Percentiles rank a stretch among this genome's conserved stretches.
Evolutionary conservation across 2,329 filamentous ascomycete genomes (phyloP).

Genomic region (Neonectria coccinea): DNA sequence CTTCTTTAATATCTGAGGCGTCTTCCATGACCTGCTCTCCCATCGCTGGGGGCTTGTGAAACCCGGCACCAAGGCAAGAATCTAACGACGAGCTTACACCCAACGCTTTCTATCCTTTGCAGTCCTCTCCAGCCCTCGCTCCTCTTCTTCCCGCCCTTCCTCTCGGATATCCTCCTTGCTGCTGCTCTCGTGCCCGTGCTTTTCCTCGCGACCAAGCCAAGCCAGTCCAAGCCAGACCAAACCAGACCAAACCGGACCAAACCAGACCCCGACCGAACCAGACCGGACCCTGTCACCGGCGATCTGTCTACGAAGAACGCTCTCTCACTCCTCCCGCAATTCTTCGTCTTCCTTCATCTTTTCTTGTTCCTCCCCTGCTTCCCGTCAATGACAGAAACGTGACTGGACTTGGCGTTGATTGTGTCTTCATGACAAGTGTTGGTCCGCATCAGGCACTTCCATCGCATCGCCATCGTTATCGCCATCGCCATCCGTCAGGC

Average conservation of each 20-base stretch:
- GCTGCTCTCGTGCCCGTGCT: constrained; percentile 15
- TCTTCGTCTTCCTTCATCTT: neutral
- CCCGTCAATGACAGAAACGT: constrained; percentile 6
- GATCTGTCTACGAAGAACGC: constrained; percentile 7
- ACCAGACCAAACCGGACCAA: constrained; percentile 1
- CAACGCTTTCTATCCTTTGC: constrained; percentile 9
- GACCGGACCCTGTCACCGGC: constrained; percentile 22
- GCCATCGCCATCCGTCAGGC: neutral
- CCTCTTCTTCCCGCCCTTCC: neutral
- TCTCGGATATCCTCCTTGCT: constrained; percentile 8
- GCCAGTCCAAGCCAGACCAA: neutral
- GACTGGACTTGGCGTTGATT: constrained; percentile 16
- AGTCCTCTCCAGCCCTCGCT: constrained; percentile 3
- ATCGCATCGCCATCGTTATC: neutral
- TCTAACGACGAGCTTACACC: constrained; percentile 6
- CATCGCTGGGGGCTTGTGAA: constrained; percentile 18
- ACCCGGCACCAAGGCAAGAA: constrained; percentile 11
- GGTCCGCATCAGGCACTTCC: constrained; percentile 5
- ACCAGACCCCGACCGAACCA: neutral
- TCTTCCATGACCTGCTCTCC: neutral
- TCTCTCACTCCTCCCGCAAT: constrained; percentile 5
- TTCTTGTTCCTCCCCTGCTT: neutral
- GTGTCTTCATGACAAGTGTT: constrained; percentile 6
- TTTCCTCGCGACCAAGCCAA: constrained; percentile 16
- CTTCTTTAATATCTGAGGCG: neutral